Evolutionary conservation across 2,329 filamentous ascomycete genomes (phyloP).

Genomic region (Ceratocystiopsis sp.): DNA sequence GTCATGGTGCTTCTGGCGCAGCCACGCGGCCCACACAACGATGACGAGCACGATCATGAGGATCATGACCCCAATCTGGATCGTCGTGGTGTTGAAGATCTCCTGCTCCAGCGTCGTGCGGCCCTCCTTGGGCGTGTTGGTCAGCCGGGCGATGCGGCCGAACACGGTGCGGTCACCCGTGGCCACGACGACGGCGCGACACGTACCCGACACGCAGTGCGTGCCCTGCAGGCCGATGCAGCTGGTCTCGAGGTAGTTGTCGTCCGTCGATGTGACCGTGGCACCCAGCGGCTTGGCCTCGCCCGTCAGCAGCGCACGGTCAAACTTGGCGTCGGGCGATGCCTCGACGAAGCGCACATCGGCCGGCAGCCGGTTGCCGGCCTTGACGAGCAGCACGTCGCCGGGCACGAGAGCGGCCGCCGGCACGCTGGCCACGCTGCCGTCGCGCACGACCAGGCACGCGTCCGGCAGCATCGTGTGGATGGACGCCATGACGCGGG

Average conservation of each 20-base stretch:
- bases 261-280: conserved; percentile 47
- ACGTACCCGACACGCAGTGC: conserved; percentile 54
- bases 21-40: conserved; percentile 51
- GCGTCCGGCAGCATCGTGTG: conserved; percentile 64
- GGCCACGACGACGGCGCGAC: conserved; percentile 49
- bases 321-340: conserved; percentile 48
- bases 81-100: conserved; percentile 52
- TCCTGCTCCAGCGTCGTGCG: conserved; percentile 57
- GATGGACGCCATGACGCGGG: conserved; percentile 62
- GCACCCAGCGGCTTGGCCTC: conserved; percentile 49
- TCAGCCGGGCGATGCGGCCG: conserved; percentile 56
- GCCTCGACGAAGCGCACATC: conserved; percentile 51
- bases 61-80: conserved; percentile 50
- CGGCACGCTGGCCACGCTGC: conserved; percentile 18
- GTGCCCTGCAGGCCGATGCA: conserved; percentile 68
- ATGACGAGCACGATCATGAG: conserved; percentile 29
- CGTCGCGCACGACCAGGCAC: conserved; percentile 47
- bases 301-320: conserved; percentile 56
- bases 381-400: conserved; percentile 50
- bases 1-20: conserved; percentile 45
- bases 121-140: conserved; percentile 49
- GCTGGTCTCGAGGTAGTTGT: conserved; percentile 60
- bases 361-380: conserved; percentile 57
- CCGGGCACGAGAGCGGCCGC: conserved; percentile 52
- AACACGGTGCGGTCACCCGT: conserved; percentile 61